Evolutionary conservation across 176 grass and related monocot species (phyloP), one percentile per base, ranked within the genome.

Genomic region (Hordeum marinum): DNA sequence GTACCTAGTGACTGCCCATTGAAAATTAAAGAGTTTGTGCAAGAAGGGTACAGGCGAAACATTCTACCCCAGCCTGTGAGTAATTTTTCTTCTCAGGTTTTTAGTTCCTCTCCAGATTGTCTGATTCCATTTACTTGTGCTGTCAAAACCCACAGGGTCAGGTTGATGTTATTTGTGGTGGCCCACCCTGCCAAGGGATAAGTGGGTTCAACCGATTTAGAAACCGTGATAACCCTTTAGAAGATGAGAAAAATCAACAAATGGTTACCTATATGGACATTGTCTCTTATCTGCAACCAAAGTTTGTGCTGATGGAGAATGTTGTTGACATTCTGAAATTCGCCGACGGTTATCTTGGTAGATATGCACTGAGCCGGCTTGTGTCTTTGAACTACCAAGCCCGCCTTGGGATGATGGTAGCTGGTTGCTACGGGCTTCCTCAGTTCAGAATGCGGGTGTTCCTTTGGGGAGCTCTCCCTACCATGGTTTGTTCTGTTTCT

Each of bases 121-220:
- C 18, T 81, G 8, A 63, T 84, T 9, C 11, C n/a, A 66, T 85
- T 5, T 54, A 40, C 8, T 45, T 55, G 5, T 54, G 63, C 40
- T 78, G 10, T 18, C 72, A 15, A 39, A 34, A 85, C 55, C 11
- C 20, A 29, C 46, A 98, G 96, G 93, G 91, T 24, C 85, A 76
- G 15, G 96, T 88, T 18, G 96, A 98, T 73, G 89, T 95, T 7
- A 87, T 98, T 0, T 98, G 96, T 79, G 96, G 96, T 7, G 93
- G 93, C 1, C 96, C 96, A 20, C 96, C 96, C 0, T 98, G 96
- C 35, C 93, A 98, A 90, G 96, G 96, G 0, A 98, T 98, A 0
- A 95, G 93, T 46, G 96, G 96, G 8, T 98, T 95, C 52, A 98
- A 98, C 52, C 70, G 93, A n/a, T 98, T 98, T n/a, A 82, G 96